Base-by-base conservation (phyloP, 306 rosid genomes). In the Quercus variabilis region DNA sequence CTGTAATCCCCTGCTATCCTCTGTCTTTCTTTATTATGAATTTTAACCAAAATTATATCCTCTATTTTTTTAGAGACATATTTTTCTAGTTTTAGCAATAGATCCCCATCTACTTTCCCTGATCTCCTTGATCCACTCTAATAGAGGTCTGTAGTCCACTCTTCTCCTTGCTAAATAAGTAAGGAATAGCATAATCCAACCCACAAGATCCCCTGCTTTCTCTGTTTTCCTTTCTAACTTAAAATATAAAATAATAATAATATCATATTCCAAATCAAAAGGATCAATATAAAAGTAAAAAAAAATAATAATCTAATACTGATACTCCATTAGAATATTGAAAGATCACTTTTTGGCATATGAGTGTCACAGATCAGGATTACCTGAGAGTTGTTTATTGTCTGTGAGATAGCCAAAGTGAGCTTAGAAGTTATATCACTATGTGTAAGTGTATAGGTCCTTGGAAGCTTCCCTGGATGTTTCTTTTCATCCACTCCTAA, bases 381-480 rank as follows among this genome's bases (percentile, higher is more conserved):
- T 85, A 94, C 99, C 98, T 95, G 97, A 51, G 99, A 83, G 28
- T 91, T 89, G 87, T 95, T 86, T 31, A 89, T 95, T 69, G 92
- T 85, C 68, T 93, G 97, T 8, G 99, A 93, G 79, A 95, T 90
- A 2, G 98, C 99, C 33, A 95, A 74, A 28, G 98, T 95, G 86
- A 93, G 91, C 52, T 88, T 95, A 49, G 97, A 88, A 54, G 98
- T 92, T 0, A 95, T 49, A 73, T 95, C 99, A 77, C 98, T 92
- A 6, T 95, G 99, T 8, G 98, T 93, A 26, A 95, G 84, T 0
- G 99, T 95, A 54, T 93, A 95, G 57, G 96, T 91, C 78, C 99
- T 91, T 0, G 91, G 97, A 76, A 90, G 92, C 57, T 90, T 90
- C 41, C 90, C 97, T 6, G 98, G 99, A 60, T 95, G 99, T 73